phyloP scores from a whole-genome alignment of 1,284 basidiomycete genomes.

The Fistulina hepatica region DNA sequence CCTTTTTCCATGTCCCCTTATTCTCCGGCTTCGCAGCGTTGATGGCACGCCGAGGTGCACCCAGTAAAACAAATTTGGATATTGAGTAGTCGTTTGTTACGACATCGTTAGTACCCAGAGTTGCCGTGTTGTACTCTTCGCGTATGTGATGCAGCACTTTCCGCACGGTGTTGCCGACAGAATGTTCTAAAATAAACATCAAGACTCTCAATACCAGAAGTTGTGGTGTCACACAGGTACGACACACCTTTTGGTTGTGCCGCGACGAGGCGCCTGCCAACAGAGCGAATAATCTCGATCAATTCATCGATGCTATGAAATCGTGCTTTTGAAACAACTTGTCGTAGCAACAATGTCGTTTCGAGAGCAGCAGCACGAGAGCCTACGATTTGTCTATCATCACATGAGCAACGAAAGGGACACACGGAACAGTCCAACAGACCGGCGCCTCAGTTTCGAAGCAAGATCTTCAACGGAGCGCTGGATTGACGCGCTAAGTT shows the following conservation, averaged over 20 bases:
- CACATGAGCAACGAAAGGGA: constrained; percentile 5
- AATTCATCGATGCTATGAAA: constrained; percentile 86
- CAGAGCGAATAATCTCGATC: constrained; percentile 67
- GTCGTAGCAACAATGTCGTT: constrained; percentile 78
- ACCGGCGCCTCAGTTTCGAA: constrained; percentile 58
- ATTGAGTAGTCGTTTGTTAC: constrained; percentile 50
- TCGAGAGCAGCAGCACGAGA: constrained; percentile 83
- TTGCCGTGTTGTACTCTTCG: constrained; percentile 80
- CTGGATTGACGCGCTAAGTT: constrained; percentile 30
- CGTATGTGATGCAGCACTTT: constrained; percentile 87
- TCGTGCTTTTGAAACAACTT: constrained; percentile 79
- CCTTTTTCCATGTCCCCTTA: constrained; percentile 47
- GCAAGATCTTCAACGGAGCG: constrained; percentile 57
- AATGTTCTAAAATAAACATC: constrained; percentile 56
- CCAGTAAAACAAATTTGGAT: constrained; percentile 66
- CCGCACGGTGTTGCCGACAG: constrained; percentile 88
- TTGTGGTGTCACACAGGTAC: constrained; percentile 2
- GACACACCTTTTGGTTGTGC: constrained; percentile 85
- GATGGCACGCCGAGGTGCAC: constrained; percentile 50
- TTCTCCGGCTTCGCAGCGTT: constrained; percentile 35
- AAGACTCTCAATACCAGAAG: constrained; percentile 1
- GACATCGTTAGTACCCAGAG: constrained; percentile 27
- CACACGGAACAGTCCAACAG: constrained; percentile 20
- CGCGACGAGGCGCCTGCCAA: constrained; percentile 73
- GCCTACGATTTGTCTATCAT: constrained; percentile 72